Evolutionary conservation across 495 filamentous ascomycete genomes (phyloP).

Genomic region (Extremus antarcticus): DNA sequence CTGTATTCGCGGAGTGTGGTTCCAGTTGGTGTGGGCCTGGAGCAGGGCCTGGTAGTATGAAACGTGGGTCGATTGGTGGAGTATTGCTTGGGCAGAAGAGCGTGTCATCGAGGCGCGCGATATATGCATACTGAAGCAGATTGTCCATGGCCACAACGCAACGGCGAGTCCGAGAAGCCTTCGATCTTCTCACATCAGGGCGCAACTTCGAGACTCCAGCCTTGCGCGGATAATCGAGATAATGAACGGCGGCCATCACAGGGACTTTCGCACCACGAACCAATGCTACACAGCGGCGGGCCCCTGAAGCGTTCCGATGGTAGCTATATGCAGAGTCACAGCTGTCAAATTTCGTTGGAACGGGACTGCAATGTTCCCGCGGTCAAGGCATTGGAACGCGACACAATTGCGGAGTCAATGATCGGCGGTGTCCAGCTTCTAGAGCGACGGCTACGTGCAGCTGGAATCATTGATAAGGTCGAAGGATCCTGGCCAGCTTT

Average conservation of each 20-base stretch:
- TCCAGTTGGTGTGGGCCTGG: not conserved
- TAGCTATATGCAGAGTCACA: not conserved
- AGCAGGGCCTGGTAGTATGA: not conserved
- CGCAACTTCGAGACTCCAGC: not conserved
- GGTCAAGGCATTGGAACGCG: not conserved
- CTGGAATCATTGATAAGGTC: not conserved
- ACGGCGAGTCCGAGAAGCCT: not conserved
- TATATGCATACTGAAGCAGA: constrained; percentile 4
- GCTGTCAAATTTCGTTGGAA: not conserved
- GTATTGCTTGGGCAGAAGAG: constrained; percentile 9
- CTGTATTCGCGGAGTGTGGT: not conserved
- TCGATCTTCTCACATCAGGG: not conserved
- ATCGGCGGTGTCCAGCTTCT: not conserved
- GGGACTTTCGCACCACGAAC: not conserved
- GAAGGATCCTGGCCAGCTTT: too few relatives aligned
- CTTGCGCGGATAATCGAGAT: constrained; percentile 7
- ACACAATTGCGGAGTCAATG: not conserved
- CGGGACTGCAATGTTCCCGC: not conserved
- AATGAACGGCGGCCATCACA: constrained; percentile 1
- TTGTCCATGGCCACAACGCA: not conserved
- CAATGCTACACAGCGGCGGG: not conserved
- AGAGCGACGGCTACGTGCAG: not conserved
- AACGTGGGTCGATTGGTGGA: not conserved
- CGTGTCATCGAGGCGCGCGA: constrained; percentile 14
- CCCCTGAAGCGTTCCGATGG: not conserved